Base-by-base conservation (phyloP, 331 rosid species). In the Dryas integrifolia region DNA sequence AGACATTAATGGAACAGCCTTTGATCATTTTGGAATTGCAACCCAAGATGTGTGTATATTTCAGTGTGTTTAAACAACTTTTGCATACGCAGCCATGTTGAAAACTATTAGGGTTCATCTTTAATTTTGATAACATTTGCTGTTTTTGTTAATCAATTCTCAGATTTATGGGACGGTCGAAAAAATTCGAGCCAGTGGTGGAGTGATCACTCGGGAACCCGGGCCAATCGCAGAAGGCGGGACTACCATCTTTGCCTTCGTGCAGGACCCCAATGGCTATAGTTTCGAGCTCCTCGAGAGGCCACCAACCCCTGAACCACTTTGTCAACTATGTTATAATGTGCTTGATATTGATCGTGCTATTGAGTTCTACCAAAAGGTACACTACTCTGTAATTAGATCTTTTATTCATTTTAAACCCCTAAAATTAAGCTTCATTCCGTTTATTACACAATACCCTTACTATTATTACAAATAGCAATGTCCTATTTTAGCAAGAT, bases 361-460 rank as follows among this genome's bases (percentile, higher is more conserved):
- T 5, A 68, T 76, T 35, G 63, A 76, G 30, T 67, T 59, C 64
- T 76, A 76, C 59, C 18, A 58, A 4, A 69, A 76, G 69, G 80
- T 75, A 56, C 39, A 0, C 5, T 3, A 4, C 9, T 50, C 24
- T 61, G 13, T 48, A 46, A n/a, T 9, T 26, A 5, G 24, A 8
- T 30, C 18, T 21, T 8, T 7, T 3, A 12, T 35, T 10, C n/a
- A 4, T 58, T 24, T 26, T 58, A 26, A 4, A 56, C 38, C 38
- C 4, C 26, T 58, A 6, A 60, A 13, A 38, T 15, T 30, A 30
- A 10, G 18, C 18, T 35, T 5, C 5, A 30, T 30, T 30, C 2
- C 9, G 41, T 1, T 57, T 57, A 9, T 57, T 24, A 30, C 2
- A 30, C 35, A 30, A 21, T 21, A 0, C 24, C 24, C 24, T 21